Percentiles rank a stretch among this genome's conserved stretches.
These are phyloP conservation scores for Cryphonectria nitschkei DNA, from an alignment of 2,329 filamentous ascomycete genomes.

Conservation along the genomic window DNA sequence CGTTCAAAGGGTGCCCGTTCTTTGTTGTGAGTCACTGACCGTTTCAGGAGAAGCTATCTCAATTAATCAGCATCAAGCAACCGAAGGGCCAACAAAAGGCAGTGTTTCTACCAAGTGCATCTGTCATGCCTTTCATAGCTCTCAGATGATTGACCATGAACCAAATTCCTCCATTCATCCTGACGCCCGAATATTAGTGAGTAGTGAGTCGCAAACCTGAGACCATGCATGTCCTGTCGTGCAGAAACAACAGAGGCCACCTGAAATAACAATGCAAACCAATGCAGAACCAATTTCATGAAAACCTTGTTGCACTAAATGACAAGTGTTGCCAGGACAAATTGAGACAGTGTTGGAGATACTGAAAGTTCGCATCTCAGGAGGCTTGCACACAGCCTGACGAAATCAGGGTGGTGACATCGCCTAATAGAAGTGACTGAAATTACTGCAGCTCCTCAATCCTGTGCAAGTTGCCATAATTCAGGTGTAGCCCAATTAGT, in stretches of 20 bases:
- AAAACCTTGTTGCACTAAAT: not conserved
- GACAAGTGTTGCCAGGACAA: not conserved
- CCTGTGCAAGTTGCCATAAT: not conserved
- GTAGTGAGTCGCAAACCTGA: not conserved
- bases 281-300: not conserved
- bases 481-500: not conserved
- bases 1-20: not conserved
- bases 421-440: not conserved
- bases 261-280: not conserved
- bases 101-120: not conserved
- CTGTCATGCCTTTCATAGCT: not conserved
- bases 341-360: not conserved
- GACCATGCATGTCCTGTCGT: not conserved
- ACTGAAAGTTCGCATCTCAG: not conserved
- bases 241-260: not conserved
- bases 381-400: not conserved
- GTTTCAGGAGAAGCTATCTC: not conserved
- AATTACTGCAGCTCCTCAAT: not conserved
- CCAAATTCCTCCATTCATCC: not conserved
- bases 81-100: not conserved
- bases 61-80: not conserved
- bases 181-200: not conserved
- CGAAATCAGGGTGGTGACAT: not conserved
- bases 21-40: not conserved
- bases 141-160: not conserved